Evolutionary conservation across 768 basidiomycete species (phyloP), one percentile per base, ranked within the genome.

Genomic region (Amanita inopinata): DNA sequence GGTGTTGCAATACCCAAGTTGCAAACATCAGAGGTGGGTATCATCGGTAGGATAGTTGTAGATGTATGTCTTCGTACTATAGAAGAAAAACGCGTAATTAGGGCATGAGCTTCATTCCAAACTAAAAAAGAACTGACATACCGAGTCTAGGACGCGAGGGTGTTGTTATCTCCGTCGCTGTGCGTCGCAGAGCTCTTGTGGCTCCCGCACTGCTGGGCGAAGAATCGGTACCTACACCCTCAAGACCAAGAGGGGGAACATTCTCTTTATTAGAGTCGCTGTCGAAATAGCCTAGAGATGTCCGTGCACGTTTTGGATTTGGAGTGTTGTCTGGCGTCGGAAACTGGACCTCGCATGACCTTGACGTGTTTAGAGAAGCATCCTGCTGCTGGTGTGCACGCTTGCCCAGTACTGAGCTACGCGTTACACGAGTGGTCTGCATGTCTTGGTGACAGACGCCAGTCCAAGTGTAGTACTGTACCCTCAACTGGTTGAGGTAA

Each of bases 231-330:
- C 56, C 65, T 49, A 70, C 46, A 9, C 56, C 47, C 34, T 72
- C 66, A 23, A 54, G 49, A 34, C 58, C 60, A 49, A 72, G 69
- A 1, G 83, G 83, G n/a, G 83, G 80, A 12, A 85, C 69, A 51
- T 86, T 86, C 58, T 86, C 83, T 64, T 86, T 86, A 59, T 86
- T 86, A 17, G 67, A 64, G 38, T 78, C 74, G 31, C 70, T 74
- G 47, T 80, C 78, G 14, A 69, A 40, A 23, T 57, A 47, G 4
- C 58, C 59, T 11, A 57, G 54, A 11, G 71, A 67, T 12, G 69
- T 74, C 40, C 76, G 72, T 33, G 70, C 61, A 41, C 83, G 80
- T 62, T 86, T 86, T 25, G 73, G 65, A 51, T 71, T 74, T 14
- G 83, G 82, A 5, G 75, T 78, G 22, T 66, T 61, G 48, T 82